phyloP scores from a whole-genome alignment of 129 eudicot species.

The Erigeron canadensis region DNA sequence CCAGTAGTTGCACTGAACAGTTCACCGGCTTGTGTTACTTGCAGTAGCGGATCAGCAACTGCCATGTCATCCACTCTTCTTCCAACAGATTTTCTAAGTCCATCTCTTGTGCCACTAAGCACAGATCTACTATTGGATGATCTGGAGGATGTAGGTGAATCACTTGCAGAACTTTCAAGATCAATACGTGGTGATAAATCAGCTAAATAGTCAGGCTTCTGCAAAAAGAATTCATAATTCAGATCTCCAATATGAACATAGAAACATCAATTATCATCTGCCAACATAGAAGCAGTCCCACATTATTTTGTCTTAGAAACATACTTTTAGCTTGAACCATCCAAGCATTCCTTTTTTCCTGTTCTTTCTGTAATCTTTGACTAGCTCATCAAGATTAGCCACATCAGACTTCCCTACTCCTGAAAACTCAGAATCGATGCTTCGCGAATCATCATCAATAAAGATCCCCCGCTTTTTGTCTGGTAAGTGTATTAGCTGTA shows the following conservation, averaged over 20 bases:
- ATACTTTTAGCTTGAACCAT: constrained; percentile 81
- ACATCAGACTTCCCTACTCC: constrained; percentile 51
- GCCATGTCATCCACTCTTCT: constrained; percentile 54
- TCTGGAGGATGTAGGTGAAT: constrained; percentile 74
- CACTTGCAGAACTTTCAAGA: constrained; percentile 61
- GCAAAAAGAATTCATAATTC: constrained; percentile 17
- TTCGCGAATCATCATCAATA: constrained; percentile 66
- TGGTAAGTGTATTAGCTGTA: constrained; percentile 81
- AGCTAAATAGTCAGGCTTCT: constrained; percentile 61
- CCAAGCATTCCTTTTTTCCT: constrained; percentile 76
- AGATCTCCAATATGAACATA: neutral
- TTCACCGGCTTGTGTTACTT: constrained; percentile 77
- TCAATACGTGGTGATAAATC: constrained; percentile 48
- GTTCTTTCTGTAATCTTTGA: constrained; percentile 62
- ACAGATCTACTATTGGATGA: constrained; percentile 56
- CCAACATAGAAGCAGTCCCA: neutral
- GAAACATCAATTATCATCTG: constrained; percentile 8
- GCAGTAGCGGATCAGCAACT: constrained; percentile 40
- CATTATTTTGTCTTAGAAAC: neutral
- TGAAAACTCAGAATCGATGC: constrained; percentile 60
- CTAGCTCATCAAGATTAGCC: constrained; percentile 65
- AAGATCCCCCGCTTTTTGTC: constrained; percentile 70
- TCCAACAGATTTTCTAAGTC: constrained; percentile 53
- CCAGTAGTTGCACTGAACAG: constrained; percentile 58
- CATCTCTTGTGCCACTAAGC: constrained; percentile 52